Base-by-base conservation (phyloP, 202 grass and related monocot species). In the Zizania palustris region DNA sequence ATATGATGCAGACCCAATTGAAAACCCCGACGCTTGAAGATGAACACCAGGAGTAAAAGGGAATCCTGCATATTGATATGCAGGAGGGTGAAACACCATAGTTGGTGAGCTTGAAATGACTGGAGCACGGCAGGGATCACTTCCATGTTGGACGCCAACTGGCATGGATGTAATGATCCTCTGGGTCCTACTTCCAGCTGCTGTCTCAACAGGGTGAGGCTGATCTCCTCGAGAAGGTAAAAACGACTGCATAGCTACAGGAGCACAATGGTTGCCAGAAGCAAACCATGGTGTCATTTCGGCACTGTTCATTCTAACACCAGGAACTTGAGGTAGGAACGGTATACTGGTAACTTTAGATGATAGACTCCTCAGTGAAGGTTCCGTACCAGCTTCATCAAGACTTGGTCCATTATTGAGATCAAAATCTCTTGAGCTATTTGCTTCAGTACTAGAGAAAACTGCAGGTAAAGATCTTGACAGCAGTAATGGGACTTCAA, bases 341-440 rank as follows among this genome's bases (percentile, higher is more conserved):
- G 74, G 78, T 45, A 93, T 64, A 70, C 78, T 72, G 44, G 13
- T 22, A 65, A 48, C 80, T 69, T 83, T 64, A 58, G 62, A 51
- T 59, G 77, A 67, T 70, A 71, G 62, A 55, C 6, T 71, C 76
- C 77, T 88, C 38, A 50, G 72, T 71, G 62, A 39, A 45, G 67
- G 48, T 77, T 92, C 86, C 42, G 21, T 66, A 39, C 55, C 49
- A 74, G 48, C 56, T 66, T 92, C 90, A 88, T 89, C 90, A 43
- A 89, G 60, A 48, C 56, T 66, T 81, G 86, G 90, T 38, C 90
- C 80, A 7, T 70, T 88, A 73, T 92, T 92, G 6, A 92, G 83
- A 84, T 92, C 90, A 14, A 92, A 90, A 57, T 93, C 68, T 60
- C 87, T 87, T 0, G 67, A 82, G 56, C 41, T 53, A 76, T 60